Base-by-base conservation (phyloP, 352 stramenopile species). In the Phytophthora aleatoria region DNA sequence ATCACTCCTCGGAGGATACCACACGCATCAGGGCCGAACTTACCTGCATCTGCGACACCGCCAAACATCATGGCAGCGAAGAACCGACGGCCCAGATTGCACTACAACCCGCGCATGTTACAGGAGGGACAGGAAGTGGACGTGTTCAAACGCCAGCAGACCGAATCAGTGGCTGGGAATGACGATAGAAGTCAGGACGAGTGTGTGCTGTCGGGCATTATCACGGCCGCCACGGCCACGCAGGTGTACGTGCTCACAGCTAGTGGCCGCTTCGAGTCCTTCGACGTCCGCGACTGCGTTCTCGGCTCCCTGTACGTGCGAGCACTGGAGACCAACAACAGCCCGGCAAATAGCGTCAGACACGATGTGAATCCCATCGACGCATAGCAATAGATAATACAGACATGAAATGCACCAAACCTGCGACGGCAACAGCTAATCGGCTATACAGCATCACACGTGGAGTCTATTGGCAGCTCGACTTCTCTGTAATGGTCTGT, bases 41-140 rank as follows among this genome's bases (percentile, higher is more conserved):
- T 64, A 64, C 41, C 52, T 59, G 53, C 28, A n/a, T 64, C 61
- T 50, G 30, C 43, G 49, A 65, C 51, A 55, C 12, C 20, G 6
- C 44, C 24, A 24, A 28, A 47, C 11, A 56, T 20, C 10, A 55
- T 50, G 13, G 35, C 48, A 53, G n/a, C 26, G 27, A 57, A 61
- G 49, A 54, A 27, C 13, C 52, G 30, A 62, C 49, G 54, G 2
- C 43, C 50, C 31, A 69, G 79, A 57, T 63, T 87, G 9, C n/a
- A 48, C 15, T 82, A 74, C 50, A 89, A 85, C 39, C 77, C 77
- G 12, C 54, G 44, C 20, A 74, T 86, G 70, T 62, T 90, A 38
- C 73, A 83, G 39, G 82, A 89, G 57, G 82, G 82, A n/a, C 77
- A 89, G 26, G 50, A 80, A 16, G 63, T 91, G 3, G 64, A 77